Evolutionary conservation across 2,329 filamentous ascomycete genomes (phyloP), one percentile per base, ranked within the genome.

Genomic region (Aspergillus fischeri): DNA sequence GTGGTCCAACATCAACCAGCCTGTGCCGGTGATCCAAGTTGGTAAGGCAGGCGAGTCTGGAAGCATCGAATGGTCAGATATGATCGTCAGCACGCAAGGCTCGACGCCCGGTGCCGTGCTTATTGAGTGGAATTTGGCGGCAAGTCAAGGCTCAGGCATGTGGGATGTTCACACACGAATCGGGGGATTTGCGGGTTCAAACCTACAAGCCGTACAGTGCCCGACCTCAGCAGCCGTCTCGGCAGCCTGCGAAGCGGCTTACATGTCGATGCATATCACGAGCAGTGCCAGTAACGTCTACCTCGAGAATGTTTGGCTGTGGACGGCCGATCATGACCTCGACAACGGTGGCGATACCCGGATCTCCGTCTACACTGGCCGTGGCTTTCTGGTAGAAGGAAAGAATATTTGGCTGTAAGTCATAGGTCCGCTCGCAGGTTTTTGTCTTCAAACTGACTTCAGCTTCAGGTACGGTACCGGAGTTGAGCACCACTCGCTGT

Each of bases 121-220:
- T 6, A 84, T 92, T 57, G 81, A 92, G 68, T 92, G 86, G 79
- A 92, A 92, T 69, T 77, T 92, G 17, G 77, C 77, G 38, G 80
- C 80, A 2, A 77, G 77, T 3, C 61, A 63, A 42, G 71, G 68
- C 25, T 73, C 73, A 3, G 85, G 83, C 14, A 80, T 88, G 71
- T 85, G 82, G 82, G 81, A 83, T 58, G 77, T 80, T 1, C 81
- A 83, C 61, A 73, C 79, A 24, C 75, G 80, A 4, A 77, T 83
- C 53, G 80, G 76, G 1, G 82, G 82, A 3, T 83, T 81, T 54
- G 71, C 73, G 3, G 82, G 81, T 8, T 81, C 80, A 1, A 63
- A 77, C 28, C 69, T 82, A 25, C 72, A 76, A 47, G 66, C 73
- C 8, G 64, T 67, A 51, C 63, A 80, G 59, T 80, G 80, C 65